Conservation (phyloP, 805 yeast genomes). For the Saturnispora kantuleensis region DNA sequence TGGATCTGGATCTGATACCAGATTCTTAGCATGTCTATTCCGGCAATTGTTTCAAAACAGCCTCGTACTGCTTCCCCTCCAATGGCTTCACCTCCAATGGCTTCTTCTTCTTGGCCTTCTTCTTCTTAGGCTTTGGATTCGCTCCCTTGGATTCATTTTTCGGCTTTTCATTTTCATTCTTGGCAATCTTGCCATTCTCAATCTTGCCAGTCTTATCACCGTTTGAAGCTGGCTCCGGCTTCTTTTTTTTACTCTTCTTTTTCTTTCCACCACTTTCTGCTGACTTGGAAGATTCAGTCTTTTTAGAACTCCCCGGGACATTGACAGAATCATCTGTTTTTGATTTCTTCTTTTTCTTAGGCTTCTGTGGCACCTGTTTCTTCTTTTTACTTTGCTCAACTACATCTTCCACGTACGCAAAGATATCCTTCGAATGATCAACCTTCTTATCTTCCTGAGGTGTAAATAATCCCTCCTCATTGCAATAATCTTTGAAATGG, state of each 20-base stretch:
- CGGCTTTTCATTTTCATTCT: no score
- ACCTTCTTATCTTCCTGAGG: not conserved
- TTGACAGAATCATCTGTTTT: not conserved
- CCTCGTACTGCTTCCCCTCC: no score
- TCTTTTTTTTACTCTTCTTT: not conserved
- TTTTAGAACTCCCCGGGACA: not conserved
- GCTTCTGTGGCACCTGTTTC: conserved; percentile 2
- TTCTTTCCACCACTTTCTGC: not conserved
- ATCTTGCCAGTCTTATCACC: no score
- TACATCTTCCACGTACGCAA: not conserved
- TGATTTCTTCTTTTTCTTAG: conserved; percentile 7
- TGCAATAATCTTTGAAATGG: conserved; percentile 8
- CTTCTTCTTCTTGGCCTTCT: no score
- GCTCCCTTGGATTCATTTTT: no score
- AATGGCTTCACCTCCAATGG: no score
- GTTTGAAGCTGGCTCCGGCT: not conserved
- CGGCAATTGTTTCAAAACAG: no score
- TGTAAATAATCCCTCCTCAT: not conserved
- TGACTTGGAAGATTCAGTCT: not conserved
- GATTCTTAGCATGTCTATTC: no score
- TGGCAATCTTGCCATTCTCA: no score
- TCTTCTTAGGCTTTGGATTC: no score
- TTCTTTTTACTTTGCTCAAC: not conserved
- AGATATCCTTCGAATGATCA: not conserved
- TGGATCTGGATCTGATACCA: no score